Conservation (phyloP, 2,329 filamentous ascomycete genomes). For the Ophiostoma novo-ulmi region DNA sequence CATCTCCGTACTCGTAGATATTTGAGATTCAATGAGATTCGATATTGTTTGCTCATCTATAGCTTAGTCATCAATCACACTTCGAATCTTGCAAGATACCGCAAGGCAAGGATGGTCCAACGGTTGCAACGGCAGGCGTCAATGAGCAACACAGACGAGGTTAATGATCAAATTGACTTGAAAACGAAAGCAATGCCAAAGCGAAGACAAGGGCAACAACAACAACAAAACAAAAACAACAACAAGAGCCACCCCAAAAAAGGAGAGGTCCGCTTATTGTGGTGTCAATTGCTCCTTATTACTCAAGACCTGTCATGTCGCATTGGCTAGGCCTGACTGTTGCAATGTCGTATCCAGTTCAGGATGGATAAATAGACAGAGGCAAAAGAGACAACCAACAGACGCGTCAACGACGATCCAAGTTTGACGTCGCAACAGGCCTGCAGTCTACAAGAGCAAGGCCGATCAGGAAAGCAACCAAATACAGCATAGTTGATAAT, state of each 20-base stretch:
- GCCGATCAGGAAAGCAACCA: constrained; percentile 6
- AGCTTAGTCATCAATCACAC: background rate
- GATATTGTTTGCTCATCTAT: background rate
- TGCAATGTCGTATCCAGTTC: constrained; percentile 5
- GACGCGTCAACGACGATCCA: constrained; percentile 3
- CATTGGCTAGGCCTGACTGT: background rate
- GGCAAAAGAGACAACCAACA: background rate
- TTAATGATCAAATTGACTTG: background rate
- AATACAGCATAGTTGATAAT: background rate
- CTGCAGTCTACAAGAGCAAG: background rate
- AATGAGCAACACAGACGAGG: background rate
- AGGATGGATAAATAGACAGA: background rate
- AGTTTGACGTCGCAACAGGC: background rate
- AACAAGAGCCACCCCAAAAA: background rate
- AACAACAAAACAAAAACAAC: background rate
- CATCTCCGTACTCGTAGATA: too few relatives aligned
- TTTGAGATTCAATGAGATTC: background rate
- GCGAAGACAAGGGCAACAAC: background rate
- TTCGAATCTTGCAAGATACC: background rate
- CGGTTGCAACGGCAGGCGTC: background rate
- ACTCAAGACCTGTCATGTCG: constrained; percentile 4
- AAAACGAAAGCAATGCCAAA: background rate
- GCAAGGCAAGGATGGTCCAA: background rate
- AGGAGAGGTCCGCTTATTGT: background rate
- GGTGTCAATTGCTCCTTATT: background rate